Percentiles rank a stretch among this genome's conserved stretches.
These are phyloP conservation scores for Penicillium freii DNA, from an alignment of 2,329 filamentous ascomycete genomes.

Conservation along the genomic window DNA sequence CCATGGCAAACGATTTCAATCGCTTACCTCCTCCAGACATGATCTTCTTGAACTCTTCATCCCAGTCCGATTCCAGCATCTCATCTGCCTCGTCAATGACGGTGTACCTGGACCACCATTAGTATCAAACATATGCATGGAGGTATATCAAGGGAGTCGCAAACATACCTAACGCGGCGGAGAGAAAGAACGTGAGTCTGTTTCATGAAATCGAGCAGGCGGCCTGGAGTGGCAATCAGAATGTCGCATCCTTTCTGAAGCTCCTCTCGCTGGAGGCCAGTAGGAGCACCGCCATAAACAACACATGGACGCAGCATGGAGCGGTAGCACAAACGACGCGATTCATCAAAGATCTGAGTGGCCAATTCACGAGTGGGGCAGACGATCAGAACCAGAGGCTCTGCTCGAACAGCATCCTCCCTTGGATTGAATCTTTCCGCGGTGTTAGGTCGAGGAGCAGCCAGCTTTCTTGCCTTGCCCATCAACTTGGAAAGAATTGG, in stretches of 20 bases:
- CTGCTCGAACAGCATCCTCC: slow-evolving; percentile 62
- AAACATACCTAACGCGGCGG: slow-evolving; percentile 66
- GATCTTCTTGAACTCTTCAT: slow-evolving; percentile 69
- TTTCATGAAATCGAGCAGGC: slow-evolving; percentile 79
- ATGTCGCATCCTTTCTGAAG: slow-evolving; percentile 84
- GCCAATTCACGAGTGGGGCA: slow-evolving; percentile 86
- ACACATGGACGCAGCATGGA: slow-evolving; percentile 92
- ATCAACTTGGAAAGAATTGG: slow-evolving; percentile 88
- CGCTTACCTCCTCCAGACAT: slow-evolving; percentile 75
- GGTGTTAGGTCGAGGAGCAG: slow-evolving; percentile 68
- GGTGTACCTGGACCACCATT: slow-evolving; percentile 49
- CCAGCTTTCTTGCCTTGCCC: slow-evolving; percentile 90
- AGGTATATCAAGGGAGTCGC: not conserved
- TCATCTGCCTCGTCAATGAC: slow-evolving; percentile 96
- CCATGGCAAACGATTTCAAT: not conserved
- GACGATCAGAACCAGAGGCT: slow-evolving; percentile 84
- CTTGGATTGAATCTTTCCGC: slow-evolving; percentile 54
- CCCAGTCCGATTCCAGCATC: slow-evolving; percentile 78
- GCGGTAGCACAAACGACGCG: slow-evolving; percentile 87
- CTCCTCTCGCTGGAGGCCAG: slow-evolving; percentile 67
- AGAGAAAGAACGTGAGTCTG: slow-evolving; percentile 68
- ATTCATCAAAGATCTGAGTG: slow-evolving; percentile 92
- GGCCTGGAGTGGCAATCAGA: slow-evolving; percentile 82
- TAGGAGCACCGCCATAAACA: slow-evolving; percentile 78
- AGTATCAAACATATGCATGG: not conserved